Evolutionary conservation across 2,329 filamentous ascomycete species (phyloP).

Genomic region (Neoascochyta sp.): DNA sequence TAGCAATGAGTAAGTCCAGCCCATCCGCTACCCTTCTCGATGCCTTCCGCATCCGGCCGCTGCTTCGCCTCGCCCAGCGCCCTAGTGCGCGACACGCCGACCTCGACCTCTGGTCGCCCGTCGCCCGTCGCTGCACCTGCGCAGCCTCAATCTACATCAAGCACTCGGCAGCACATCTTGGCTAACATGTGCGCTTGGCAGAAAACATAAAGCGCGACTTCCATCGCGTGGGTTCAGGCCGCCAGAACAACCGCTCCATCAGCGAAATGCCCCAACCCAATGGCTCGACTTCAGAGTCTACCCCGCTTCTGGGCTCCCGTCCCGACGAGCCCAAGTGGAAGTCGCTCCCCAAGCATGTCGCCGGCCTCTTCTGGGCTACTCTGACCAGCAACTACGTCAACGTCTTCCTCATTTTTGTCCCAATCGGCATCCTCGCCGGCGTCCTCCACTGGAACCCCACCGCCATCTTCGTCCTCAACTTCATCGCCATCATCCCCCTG

Average conservation of each 20-base stretch:
- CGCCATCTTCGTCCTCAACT: slow-evolving; percentile 71
- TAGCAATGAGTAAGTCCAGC: slow-evolving; percentile 10
- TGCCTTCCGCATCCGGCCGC: slow-evolving; percentile 6
- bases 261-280: slow-evolving; percentile 25
- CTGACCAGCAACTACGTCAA: slow-evolving; percentile 59
- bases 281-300: slow-evolving; percentile 27
- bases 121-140: slow-evolving; percentile 4
- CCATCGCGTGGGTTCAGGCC: slow-evolving; percentile 27
- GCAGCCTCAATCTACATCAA: slow-evolving; percentile 3
- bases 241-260: slow-evolving; percentile 12
- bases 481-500: slow-evolving; percentile 74
- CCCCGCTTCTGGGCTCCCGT: slow-evolving; percentile 26
- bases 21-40: slow-evolving; percentile 1
- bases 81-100: slow-evolving; percentile 1
- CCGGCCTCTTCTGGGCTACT: slow-evolving; percentile 41
- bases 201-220: slow-evolving; percentile 36
- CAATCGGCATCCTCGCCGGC: slow-evolving; percentile 67
- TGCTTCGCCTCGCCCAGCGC: slow-evolving; percentile 3
- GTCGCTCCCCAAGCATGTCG: slow-evolving; percentile 28
- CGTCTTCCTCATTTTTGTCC: slow-evolving; percentile 68
- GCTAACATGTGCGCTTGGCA: slow-evolving; percentile 27
- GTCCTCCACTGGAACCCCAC: slow-evolving; percentile 60
- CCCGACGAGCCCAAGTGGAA: slow-evolving; percentile 27
- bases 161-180: slow-evolving; percentile 11
- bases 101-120: slow-evolving; percentile 1